Evolutionary conservation across 2,329 filamentous ascomycete genomes (phyloP).

Genomic region (Epichloe bromicola): DNA sequence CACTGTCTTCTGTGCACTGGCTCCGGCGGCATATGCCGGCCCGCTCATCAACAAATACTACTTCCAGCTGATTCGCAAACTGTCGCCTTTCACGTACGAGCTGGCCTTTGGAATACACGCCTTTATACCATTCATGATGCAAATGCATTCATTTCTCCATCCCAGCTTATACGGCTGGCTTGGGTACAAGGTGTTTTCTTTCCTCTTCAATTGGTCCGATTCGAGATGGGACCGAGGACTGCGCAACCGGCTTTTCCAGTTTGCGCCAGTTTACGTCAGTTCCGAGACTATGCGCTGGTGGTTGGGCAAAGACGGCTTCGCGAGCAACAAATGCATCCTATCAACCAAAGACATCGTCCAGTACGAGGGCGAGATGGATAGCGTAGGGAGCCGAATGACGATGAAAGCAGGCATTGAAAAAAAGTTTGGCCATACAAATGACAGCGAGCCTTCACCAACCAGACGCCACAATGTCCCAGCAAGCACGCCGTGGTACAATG

Average conservation of each 20-base stretch:
- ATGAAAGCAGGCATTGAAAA: not conserved
- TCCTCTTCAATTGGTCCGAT: slow-evolving; percentile 82
- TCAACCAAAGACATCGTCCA: slow-evolving; percentile 58
- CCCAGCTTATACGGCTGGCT: slow-evolving; percentile 62
- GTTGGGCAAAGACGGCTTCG: slow-evolving; percentile 77
- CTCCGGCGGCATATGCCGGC: slow-evolving; percentile 82
- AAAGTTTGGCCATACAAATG: not conserved
- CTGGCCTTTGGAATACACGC: slow-evolving; percentile 82
- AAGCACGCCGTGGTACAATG: slow-evolving; percentile 67
- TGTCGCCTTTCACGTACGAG: slow-evolving; percentile 64
- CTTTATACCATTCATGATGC: slow-evolving; percentile 91
- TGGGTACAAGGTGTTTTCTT: slow-evolving; percentile 81
- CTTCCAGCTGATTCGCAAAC: slow-evolving; percentile 80
- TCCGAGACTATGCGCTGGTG: slow-evolving; percentile 92
- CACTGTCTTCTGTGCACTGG: slow-evolving; percentile 81
- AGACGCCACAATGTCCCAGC: slow-evolving; percentile 20
- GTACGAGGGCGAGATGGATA: slow-evolving; percentile 49
- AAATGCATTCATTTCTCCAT: slow-evolving; percentile 56
- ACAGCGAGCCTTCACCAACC: slow-evolving; percentile 6
- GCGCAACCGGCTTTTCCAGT: slow-evolving; percentile 76
- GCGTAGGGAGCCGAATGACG: slow-evolving; percentile 15
- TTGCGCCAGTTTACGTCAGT: slow-evolving; percentile 80
- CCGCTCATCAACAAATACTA: slow-evolving; percentile 76
- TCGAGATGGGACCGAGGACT: slow-evolving; percentile 70
- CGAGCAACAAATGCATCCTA: slow-evolving; percentile 69